Conservation (phyloP, 768 basidiomycete species). For the Mycena leptocephala region DNA sequence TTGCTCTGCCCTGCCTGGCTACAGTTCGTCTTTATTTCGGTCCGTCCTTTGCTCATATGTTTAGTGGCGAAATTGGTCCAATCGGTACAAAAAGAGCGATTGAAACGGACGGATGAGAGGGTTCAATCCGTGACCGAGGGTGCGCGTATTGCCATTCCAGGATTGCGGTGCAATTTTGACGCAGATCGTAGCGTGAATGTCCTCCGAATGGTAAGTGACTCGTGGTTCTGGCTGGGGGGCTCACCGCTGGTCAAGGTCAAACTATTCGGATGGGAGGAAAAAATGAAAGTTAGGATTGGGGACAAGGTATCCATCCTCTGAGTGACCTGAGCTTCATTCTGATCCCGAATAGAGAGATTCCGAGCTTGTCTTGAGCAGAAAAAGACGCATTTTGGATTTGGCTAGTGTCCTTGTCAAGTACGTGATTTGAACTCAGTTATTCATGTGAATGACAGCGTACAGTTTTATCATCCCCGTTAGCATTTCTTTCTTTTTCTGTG, state of each 20-base stretch:
- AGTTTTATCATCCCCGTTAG: slow-evolving; percentile 44
- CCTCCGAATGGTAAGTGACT: slow-evolving; percentile 73
- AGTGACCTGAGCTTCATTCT: slow-evolving; percentile 42
- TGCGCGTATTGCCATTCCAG: slow-evolving; percentile 47
- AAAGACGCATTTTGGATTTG: slow-evolving; percentile 58
- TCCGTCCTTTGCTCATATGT: not conserved
- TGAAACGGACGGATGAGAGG: slow-evolving; percentile 74
- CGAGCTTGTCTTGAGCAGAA: slow-evolving; percentile 61
- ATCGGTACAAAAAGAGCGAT: slow-evolving; percentile 60
- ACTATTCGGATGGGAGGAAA: slow-evolving; percentile 78
- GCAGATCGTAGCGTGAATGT: slow-evolving; percentile 66
- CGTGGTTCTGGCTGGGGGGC: not conserved
- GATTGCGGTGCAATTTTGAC: not conserved
- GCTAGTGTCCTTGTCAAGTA: slow-evolving; percentile 52
- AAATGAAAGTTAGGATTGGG: slow-evolving; percentile 67
- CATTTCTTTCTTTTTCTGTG: not conserved
- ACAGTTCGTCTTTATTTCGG: slow-evolving; percentile 46
- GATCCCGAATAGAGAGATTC: slow-evolving; percentile 50
- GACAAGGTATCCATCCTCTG: slow-evolving; percentile 53
- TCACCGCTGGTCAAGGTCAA: slow-evolving; percentile 22
- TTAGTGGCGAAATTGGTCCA: slow-evolving; percentile 28
- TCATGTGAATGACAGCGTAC: slow-evolving; percentile 35
- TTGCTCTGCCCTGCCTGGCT: slow-evolving; percentile 69
- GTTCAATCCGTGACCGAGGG: slow-evolving; percentile 76
- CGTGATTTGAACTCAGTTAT: not conserved